Evolutionary conservation across 208 protist genomes (phyloP).

Genomic region (Leishmania guyanensis): DNA sequence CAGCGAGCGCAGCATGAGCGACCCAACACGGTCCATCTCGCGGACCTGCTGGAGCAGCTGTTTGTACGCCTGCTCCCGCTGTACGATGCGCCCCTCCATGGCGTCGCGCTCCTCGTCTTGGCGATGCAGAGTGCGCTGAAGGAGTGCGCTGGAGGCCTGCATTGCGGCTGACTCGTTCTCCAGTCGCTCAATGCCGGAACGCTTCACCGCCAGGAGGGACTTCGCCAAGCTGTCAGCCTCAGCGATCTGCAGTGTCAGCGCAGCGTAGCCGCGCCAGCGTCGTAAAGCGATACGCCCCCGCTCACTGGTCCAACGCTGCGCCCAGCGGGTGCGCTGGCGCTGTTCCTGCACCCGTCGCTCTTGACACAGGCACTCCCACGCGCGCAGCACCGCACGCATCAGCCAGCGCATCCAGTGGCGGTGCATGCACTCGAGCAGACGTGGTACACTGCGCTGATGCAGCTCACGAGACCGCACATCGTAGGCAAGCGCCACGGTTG

Average conservation of each 20-base stretch:
- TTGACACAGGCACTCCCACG: conserved; percentile 54
- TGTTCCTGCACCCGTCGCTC: conserved; percentile 56
- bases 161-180: conserved; percentile 46
- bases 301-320: conserved; percentile 52
- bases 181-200: conserved; percentile 35
- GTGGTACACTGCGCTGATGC: conserved; percentile 56
- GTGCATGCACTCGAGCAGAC: conserved; percentile 57
- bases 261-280: conserved; percentile 64
- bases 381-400: conserved; percentile 56
- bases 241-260: conserved; percentile 39
- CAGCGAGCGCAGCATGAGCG: conserved; percentile 60
- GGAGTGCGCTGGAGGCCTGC: conserved; percentile 28
- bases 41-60: conserved; percentile 50
- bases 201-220: conserved; percentile 40
- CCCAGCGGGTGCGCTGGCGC: conserved; percentile 67
- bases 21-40: conserved; percentile 71
- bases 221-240: conserved; percentile 46
- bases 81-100: conserved; percentile 35
- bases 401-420: conserved; percentile 60
- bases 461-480: conserved; percentile 44
- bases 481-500: conserved; percentile 50
- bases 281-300: conserved; percentile 44
- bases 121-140: conserved; percentile 38
- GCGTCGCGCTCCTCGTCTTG: conserved; percentile 40
- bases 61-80: conserved; percentile 55